These are phyloP conservation scores for Mycena kentingensis DNA, from an alignment of 768 basidiomycete species.

Conservation along the genomic window DNA sequence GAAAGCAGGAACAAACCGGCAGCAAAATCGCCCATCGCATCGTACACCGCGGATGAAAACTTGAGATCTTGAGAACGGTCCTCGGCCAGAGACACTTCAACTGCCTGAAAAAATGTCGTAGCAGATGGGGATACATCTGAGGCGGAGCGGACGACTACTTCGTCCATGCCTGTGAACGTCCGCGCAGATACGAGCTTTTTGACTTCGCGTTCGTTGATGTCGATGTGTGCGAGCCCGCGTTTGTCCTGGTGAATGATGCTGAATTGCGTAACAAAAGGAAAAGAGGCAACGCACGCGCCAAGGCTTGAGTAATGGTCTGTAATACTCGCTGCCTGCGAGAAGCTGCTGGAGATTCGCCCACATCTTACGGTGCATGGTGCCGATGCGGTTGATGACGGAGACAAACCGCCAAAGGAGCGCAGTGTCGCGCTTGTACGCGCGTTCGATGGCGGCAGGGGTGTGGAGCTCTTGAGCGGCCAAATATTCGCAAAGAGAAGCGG, in stretches of 20 bases:
- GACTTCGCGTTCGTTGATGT: not conserved
- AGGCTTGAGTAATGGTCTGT: not conserved
- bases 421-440: constrained; percentile 11
- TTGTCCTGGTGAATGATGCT: not conserved
- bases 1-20: not conserved
- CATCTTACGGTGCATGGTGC: constrained; percentile 2
- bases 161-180: not conserved
- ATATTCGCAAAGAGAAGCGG: constrained; percentile 11
- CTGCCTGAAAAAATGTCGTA: not conserved
- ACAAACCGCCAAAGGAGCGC: constrained; percentile 12
- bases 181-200: not conserved
- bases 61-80: constrained; percentile 2
- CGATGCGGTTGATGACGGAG: not conserved
- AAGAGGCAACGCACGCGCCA: constrained; percentile 4
- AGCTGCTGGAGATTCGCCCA: constrained; percentile 9
- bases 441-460: constrained; percentile 17
- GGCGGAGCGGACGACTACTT: not conserved
- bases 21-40: constrained; percentile 16
- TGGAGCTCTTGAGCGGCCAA: constrained; percentile 4
- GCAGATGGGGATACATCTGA: not conserved
- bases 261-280: not conserved
- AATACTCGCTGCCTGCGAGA: constrained; percentile 7
- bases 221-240: constrained; percentile 9
- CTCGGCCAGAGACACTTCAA: not conserved
- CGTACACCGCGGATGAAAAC: constrained; percentile 11